Conservation (phyloP, 192 early-diverging fungal genomes). For the Backusella circina region DNA sequence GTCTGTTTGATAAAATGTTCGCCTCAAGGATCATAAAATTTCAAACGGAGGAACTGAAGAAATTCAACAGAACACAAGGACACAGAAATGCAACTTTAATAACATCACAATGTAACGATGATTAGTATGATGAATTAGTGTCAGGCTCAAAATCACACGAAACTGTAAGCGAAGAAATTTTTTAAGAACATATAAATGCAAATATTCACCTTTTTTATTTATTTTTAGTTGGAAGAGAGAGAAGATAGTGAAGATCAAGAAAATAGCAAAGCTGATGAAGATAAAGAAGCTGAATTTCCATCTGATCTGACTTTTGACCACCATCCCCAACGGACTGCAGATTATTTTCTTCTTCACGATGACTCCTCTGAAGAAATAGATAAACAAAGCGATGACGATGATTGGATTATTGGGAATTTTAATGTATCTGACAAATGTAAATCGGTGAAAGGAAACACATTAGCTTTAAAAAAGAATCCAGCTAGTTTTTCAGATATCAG, state of each 20-base stretch:
- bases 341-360: constrained; percentile 10
- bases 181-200: neutral
- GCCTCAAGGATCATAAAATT: neutral
- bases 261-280: too few relatives aligned
- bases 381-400: neutral
- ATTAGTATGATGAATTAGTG: neutral
- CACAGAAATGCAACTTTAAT: neutral
- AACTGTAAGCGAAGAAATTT: neutral
- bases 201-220: too few relatives aligned
- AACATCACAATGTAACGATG: neutral
- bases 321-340: constrained; percentile 3
- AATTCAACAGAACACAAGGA: neutral
- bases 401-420: constrained; percentile 5
- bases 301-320: neutral
- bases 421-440: constrained; percentile 7
- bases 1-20: neutral
- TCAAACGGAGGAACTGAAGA: neutral
- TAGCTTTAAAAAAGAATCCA: constrained; percentile 6
- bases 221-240: too few relatives aligned
- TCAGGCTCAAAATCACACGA: constrained; percentile 1
- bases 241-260: too few relatives aligned
- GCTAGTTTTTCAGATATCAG: constrained; percentile 4
- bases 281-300: neutral
- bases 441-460: constrained; percentile 8
- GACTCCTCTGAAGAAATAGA: too few relatives aligned